Percentiles rank a stretch among this genome's conserved stretches.
Evolutionary conservation across 345 rosid species (phyloP).

Genomic region (Capsella bursapastoris): DNA sequence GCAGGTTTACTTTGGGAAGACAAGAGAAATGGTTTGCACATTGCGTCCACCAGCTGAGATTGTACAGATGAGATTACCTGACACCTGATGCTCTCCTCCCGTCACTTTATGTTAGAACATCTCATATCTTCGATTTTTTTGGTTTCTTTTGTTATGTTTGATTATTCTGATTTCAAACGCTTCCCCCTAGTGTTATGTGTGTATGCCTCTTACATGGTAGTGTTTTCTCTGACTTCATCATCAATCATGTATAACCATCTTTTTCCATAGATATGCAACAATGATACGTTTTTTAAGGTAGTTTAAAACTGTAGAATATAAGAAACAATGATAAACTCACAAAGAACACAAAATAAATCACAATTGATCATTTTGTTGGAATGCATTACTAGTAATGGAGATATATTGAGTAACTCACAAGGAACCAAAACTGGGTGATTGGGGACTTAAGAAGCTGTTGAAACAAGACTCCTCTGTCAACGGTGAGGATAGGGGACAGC

Average conservation of each 20-base stretch:
- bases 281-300: neutral
- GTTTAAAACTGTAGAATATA: neutral
- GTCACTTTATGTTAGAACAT: slow-evolving; percentile 12
- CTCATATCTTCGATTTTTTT: neutral
- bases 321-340: no score
- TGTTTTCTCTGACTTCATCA: slow-evolving; percentile 15
- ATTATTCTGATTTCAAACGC: neutral
- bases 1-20: slow-evolving; percentile 99
- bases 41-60: slow-evolving; percentile 85
- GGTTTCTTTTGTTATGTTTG: neutral
- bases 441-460: no score
- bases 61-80: slow-evolving; percentile 71
- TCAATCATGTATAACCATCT: neutral
- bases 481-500: no score
- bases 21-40: slow-evolving; percentile 96
- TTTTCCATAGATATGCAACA: slow-evolving; percentile 10
- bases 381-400: no score
- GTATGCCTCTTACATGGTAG: slow-evolving; percentile 7
- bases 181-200: slow-evolving; percentile 12
- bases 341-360: no score
- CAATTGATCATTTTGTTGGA: no score
- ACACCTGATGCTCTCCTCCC: slow-evolving; percentile 39
- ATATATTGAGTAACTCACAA: no score
- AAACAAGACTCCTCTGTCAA: no score
- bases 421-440: no score